Evolutionary conservation across 169 alveolate species (phyloP).

Genomic region (Plasmodium vivax): DNA sequence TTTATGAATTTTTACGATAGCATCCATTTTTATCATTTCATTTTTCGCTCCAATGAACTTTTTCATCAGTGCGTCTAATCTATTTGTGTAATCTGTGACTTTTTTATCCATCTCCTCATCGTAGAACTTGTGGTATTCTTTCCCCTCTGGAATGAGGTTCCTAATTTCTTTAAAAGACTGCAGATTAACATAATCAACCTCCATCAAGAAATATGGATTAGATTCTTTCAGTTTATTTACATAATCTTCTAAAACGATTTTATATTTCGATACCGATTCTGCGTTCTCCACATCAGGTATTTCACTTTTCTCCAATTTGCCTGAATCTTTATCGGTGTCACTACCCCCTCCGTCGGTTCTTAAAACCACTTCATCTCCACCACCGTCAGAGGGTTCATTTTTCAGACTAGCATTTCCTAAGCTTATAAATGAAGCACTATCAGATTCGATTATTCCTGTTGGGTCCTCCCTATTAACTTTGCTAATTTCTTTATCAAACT

Average conservation of each 20-base stretch:
- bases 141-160: constrained; percentile 6
- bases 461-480: neutral
- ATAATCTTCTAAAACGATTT: constrained; percentile 1
- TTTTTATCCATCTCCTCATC: neutral
- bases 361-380: neutral
- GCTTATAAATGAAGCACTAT: neutral
- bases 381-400: neutral
- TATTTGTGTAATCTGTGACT: neutral
- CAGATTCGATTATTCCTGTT: neutral
- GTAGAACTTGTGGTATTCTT: constrained; percentile 1
- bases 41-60: neutral
- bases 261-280: neutral
- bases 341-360: neutral
- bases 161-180: constrained; percentile 12
- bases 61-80: neutral
- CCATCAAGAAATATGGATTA: neutral
- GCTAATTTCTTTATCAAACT: neutral
- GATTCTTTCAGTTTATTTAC: neutral
- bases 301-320: neutral
- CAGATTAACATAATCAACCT: constrained; percentile 5
- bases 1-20: neutral
- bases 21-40: neutral
- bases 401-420: neutral
- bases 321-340: neutral
- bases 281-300: neutral